Conservation (phyloP, 2,329 filamentous ascomycete genomes). For the Clonostachys sp. region DNA sequence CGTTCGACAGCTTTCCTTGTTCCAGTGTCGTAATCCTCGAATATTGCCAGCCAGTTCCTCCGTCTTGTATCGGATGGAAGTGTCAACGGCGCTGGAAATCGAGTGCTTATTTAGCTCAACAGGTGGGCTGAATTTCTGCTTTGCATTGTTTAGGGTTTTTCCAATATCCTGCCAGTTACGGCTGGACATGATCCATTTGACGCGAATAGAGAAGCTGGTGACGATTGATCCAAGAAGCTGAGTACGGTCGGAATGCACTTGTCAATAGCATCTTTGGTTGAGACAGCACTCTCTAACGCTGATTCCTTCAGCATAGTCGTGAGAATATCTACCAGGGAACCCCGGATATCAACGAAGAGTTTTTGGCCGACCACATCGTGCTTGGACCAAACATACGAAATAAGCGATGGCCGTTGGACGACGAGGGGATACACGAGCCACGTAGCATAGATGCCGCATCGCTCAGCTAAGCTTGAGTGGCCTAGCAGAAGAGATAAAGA, state of each 20-base stretch:
- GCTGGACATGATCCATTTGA: slow-evolving; percentile 40
- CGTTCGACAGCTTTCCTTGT: too few species aligned
- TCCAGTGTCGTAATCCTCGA: too few species aligned
- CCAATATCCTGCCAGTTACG: slow-evolving; percentile 33
- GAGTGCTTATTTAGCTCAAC: slow-evolving; percentile 28
- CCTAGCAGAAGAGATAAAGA: slow-evolving; percentile 37
- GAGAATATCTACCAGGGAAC: slow-evolving; percentile 28
- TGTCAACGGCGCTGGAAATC: slow-evolving; percentile 22
- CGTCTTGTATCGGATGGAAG: slow-evolving; percentile 25
- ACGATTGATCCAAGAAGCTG: slow-evolving; percentile 28
- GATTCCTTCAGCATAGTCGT: slow-evolving; percentile 27
- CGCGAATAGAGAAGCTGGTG: slow-evolving; percentile 6
- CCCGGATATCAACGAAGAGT: slow-evolving; percentile 18
- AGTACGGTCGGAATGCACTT: slow-evolving; percentile 24
- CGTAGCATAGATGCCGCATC: slow-evolving; percentile 32
- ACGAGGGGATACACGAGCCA: slow-evolving; percentile 39
- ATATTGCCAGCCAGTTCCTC: slow-evolving; percentile 7
- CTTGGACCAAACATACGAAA: slow-evolving; percentile 1
- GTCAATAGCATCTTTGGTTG: slow-evolving; percentile 42
- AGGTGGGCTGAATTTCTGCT: slow-evolving; percentile 13
- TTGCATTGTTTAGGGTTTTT: slow-evolving; percentile 12
- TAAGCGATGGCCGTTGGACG: background rate
- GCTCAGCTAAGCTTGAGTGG: slow-evolving; percentile 26
- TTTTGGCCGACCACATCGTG: slow-evolving; percentile 1
- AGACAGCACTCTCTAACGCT: slow-evolving; percentile 12